These are phyloP conservation scores for Henningerozyma blattae DNA, from an alignment of 805 yeast genomes.

Conservation along the genomic window DNA sequence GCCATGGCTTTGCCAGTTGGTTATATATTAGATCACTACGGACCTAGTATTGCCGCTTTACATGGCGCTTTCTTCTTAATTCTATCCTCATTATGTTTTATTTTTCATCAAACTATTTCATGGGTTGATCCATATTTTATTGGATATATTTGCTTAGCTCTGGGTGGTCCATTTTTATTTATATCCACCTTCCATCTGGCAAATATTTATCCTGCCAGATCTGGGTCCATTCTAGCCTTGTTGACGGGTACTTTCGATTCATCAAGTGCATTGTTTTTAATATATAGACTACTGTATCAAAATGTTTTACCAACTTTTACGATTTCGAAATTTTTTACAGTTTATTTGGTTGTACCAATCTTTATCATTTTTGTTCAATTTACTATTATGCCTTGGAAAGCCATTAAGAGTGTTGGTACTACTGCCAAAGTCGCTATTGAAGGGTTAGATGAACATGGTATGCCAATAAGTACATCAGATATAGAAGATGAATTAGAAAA, in stretches of 20 bases:
- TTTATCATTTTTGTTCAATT: constrained; percentile 67
- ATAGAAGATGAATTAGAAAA: neutral
- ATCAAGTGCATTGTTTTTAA: constrained; percentile 75
- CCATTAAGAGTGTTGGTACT: constrained; percentile 61
- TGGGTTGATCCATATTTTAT: constrained; percentile 51
- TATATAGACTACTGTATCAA: constrained; percentile 58
- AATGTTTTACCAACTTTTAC: constrained; percentile 17
- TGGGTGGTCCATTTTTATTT: constrained; percentile 91
- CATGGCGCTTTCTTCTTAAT: constrained; percentile 54
- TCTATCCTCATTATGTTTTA: constrained; percentile 35
- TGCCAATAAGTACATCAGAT: neutral
- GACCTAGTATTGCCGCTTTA: constrained; percentile 71
- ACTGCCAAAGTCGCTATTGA: constrained; percentile 60
- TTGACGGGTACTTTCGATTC: constrained; percentile 92
- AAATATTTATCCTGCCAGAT: constrained; percentile 69
- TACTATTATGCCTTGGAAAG: constrained; percentile 65
- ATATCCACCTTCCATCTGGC: constrained; percentile 86
- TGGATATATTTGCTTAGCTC: constrained; percentile 69
- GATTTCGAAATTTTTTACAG: constrained; percentile 48
- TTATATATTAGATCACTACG: constrained; percentile 58
- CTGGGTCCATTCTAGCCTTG: constrained; percentile 72
- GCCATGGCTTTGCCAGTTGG: constrained; percentile 78
- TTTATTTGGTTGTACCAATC: constrained; percentile 62
- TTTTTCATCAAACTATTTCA: constrained; percentile 3
- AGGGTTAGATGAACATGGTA: constrained; percentile 60